Percentiles rank a stretch among this genome's conserved stretches.
These are phyloP conservation scores for Talaromyces rugulosus DNA, from an alignment of 2,329 filamentous ascomycete genomes.

Conservation along the genomic window DNA sequence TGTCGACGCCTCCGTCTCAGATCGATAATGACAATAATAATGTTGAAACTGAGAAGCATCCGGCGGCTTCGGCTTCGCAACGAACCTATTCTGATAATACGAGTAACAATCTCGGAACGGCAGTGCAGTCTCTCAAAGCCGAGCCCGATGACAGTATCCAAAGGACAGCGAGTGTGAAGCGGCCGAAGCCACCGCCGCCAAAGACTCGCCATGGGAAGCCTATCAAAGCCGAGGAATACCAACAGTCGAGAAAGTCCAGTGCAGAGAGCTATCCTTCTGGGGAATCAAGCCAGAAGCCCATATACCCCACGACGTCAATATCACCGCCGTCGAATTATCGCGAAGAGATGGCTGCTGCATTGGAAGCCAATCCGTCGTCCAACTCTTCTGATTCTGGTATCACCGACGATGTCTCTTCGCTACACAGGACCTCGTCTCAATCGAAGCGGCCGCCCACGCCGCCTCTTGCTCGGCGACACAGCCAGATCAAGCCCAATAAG, in stretches of 20 bases:
- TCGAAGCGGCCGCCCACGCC: constrained; percentile 45
- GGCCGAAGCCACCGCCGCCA: constrained; percentile 66
- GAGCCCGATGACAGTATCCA: constrained; percentile 44
- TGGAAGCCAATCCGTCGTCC: constrained; percentile 42
- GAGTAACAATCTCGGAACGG: constrained; percentile 9
- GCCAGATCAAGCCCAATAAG: constrained; percentile 36
- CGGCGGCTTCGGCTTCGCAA: neutral
- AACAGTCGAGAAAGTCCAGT: constrained; percentile 15
- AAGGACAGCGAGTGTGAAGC: constrained; percentile 38
- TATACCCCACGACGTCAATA: constrained; percentile 19
- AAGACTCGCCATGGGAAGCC: constrained; percentile 75
- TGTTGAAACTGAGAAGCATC: neutral
- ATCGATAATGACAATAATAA: neutral
- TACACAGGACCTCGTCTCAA: constrained; percentile 29
- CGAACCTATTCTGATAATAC: neutral
- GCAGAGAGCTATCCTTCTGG: constrained; percentile 9
- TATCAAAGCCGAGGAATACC: constrained; percentile 48
- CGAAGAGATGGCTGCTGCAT: constrained; percentile 60
- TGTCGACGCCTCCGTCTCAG: neutral
- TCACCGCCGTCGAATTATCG: constrained; percentile 13
- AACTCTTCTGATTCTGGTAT: neutral
- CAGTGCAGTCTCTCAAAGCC: constrained; percentile 55
- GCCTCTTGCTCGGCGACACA: constrained; percentile 46
- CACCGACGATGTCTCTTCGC: constrained; percentile 15
- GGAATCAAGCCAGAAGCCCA: constrained; percentile 23